Evolutionary conservation across 2,329 filamentous ascomycete species (phyloP).

Genomic region (Fusarium pseudonygamai): DNA sequence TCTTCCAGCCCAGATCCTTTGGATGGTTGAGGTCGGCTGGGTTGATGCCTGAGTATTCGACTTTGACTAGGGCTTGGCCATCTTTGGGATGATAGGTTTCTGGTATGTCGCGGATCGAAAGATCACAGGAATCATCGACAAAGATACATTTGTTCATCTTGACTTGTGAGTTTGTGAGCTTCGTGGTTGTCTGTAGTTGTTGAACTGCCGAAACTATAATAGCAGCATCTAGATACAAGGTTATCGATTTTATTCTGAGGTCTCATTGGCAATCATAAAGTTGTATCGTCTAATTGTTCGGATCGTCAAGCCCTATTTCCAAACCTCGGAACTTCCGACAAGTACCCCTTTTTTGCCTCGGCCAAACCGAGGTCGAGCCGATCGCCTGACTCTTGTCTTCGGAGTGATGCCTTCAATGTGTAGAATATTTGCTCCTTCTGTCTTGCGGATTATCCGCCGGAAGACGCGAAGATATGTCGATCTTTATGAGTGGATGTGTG

Average conservation of each 20-base stretch:
- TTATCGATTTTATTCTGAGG: background rate
- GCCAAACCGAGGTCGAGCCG: background rate
- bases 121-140: background rate
- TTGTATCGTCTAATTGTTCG: fast-evolving
- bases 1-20: background rate
- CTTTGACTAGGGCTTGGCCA: background rate
- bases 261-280: fast-evolving
- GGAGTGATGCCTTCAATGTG: fast-evolving
- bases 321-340: background rate
- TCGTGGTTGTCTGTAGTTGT: too few relatives aligned
- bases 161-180: background rate
- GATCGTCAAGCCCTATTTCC: fast-evolving
- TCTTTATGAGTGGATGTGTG: background rate
- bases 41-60: background rate
- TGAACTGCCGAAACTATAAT: fast-evolving
- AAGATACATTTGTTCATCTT: background rate
- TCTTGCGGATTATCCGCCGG: background rate
- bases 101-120: background rate
- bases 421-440: fast-evolving
- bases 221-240: background rate
- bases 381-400: background rate
- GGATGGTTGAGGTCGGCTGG: background rate
- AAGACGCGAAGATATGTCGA: background rate
- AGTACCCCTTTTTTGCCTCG: background rate
- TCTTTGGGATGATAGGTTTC: background rate